These are phyloP conservation scores for Teratosphaeria gauchensis DNA, from an alignment of 2,329 filamentous ascomycete species.

Conservation along the genomic window DNA sequence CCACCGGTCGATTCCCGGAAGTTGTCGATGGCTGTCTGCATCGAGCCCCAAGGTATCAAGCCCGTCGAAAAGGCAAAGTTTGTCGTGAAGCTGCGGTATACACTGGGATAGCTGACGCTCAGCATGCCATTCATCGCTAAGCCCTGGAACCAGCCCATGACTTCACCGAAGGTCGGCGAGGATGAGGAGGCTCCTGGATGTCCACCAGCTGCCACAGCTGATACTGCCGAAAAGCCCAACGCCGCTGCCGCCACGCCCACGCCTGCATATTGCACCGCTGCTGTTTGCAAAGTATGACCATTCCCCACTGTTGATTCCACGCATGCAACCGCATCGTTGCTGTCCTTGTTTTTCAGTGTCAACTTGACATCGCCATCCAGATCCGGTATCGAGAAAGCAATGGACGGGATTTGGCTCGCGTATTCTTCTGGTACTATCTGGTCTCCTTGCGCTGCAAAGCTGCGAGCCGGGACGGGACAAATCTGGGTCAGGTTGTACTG, in stretches of 20 bases:
- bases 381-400: slow-evolving; percentile 85
- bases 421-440: slow-evolving; percentile 64
- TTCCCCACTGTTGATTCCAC: slow-evolving; percentile 74
- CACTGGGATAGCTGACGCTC: slow-evolving; percentile 73
- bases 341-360: slow-evolving; percentile 56
- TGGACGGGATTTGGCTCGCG: slow-evolving; percentile 67
- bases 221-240: slow-evolving; percentile 59
- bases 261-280: slow-evolving; percentile 73
- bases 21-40: slow-evolving; percentile 74
- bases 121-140: slow-evolving; percentile 96
- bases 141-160: slow-evolving; percentile 83
- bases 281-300: slow-evolving; percentile 68
- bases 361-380: slow-evolving; percentile 78
- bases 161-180: slow-evolving; percentile 77
- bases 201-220: slow-evolving; percentile 52
- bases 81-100: slow-evolving; percentile 82
- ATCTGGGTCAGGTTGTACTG: slow-evolving; percentile 52
- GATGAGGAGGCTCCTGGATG: slow-evolving; percentile 46
- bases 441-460: slow-evolving; percentile 62
- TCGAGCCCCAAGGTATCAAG: slow-evolving; percentile 67
- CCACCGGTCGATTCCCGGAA: slow-evolving; percentile 77
- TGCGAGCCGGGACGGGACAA: slow-evolving; percentile 73
- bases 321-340: slow-evolving; percentile 61
- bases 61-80: slow-evolving; percentile 92
- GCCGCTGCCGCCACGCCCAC: slow-evolving; percentile 80